A percentile compares a stretch with the other conserved stretches of the same genome.
Evolutionary conservation across 352 stramenopile genomes (phyloP).

Genomic region (Pythium aquatile): DNA sequence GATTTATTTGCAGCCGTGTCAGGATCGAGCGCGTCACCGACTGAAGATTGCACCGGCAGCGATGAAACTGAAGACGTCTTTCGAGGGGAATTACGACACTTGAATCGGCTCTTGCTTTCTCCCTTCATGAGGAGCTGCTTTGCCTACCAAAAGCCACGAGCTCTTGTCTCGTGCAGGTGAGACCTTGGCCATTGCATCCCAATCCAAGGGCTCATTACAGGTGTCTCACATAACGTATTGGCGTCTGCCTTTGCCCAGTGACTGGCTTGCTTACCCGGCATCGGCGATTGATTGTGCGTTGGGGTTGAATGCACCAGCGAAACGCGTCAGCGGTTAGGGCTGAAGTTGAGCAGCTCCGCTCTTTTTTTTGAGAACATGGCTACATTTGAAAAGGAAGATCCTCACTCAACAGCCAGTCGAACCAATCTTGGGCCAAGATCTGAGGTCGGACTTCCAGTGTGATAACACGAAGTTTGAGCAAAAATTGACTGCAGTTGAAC

Average conservation of each 20-base stretch:
- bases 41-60: neutral
- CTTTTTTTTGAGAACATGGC: constrained; percentile 1
- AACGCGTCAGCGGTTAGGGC: constrained; percentile 6
- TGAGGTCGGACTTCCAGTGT: neutral
- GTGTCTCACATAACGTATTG: neutral
- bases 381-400: neutral
- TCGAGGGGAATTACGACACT: too few species aligned
- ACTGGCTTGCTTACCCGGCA: neutral
- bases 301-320: constrained; percentile 5
- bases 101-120: too few species aligned
- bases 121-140: too few species aligned
- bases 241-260: neutral
- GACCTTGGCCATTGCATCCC: too few species aligned
- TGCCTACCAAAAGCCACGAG: too few species aligned
- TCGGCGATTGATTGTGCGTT: neutral
- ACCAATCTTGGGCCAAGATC: neutral
- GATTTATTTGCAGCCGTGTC: neutral
- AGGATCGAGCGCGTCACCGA: neutral
- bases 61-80: neutral
- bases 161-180: too few species aligned
- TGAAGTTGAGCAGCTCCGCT: constrained; percentile 8
- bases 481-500: too few species aligned
- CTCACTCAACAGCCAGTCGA: neutral
- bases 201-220: too few species aligned
- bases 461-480: too few species aligned